These are phyloP conservation scores for Xylaria hypoxylon DNA, from an alignment of 2,329 filamentous ascomycete species.

Conservation along the genomic window DNA sequence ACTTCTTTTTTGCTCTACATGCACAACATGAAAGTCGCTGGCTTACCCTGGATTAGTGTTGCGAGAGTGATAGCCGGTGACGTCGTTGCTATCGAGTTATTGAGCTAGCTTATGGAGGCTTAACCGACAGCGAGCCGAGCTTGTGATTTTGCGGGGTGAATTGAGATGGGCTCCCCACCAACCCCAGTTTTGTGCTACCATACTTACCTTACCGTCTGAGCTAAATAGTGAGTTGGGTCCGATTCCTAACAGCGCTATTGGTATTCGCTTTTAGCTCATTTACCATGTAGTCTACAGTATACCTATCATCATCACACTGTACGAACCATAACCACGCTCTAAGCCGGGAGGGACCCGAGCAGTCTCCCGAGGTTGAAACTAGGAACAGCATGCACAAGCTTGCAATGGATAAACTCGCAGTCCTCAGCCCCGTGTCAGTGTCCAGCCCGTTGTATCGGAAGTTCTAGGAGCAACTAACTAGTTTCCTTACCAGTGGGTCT, in stretches of 20 bases:
- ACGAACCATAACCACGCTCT: neutral
- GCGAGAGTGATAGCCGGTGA: conserved; percentile 51
- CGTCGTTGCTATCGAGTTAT: conserved; percentile 41
- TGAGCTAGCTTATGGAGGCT: conserved; percentile 40
- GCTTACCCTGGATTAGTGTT: neutral
- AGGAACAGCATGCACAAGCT: neutral
- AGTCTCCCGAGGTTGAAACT: conserved; percentile 33
- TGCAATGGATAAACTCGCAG: conserved; percentile 7
- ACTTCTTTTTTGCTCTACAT: neutral
- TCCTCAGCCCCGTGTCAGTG: neutral
- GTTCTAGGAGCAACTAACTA: conserved; percentile 1
- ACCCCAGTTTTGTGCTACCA: neutral
- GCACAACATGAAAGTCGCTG: neutral
- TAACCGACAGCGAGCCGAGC: conserved; percentile 66
- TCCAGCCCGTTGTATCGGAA: conserved; percentile 5
- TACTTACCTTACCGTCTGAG: too few species aligned
- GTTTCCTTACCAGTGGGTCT: neutral
- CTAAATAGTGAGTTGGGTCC: too few species aligned
- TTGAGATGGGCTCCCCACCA: conserved; percentile 9
- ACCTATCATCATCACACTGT: too few species aligned
- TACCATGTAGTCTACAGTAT: too few species aligned
- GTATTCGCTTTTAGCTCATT: too few species aligned
- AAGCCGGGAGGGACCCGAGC: neutral
- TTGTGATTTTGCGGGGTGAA: conserved; percentile 67
- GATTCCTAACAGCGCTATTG: too few species aligned